phyloP scores from a whole-genome alignment of 208 protist genomes.

The Sergeia podlipaevii region DNA sequence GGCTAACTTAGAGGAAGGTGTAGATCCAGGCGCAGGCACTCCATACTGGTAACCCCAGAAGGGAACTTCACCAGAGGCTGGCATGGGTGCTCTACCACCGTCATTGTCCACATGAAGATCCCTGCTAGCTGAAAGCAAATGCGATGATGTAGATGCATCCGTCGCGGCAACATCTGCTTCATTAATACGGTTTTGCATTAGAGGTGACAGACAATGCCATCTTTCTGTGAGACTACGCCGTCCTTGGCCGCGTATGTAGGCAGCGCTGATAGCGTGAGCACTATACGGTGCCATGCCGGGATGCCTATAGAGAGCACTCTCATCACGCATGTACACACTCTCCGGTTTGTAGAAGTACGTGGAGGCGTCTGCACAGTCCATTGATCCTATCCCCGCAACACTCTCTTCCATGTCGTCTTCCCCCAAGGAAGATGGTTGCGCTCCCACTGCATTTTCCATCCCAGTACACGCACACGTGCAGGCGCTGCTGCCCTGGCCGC shows the following conservation, averaged over 20 bases:
- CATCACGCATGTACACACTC: conserved; percentile 14
- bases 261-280: background rate
- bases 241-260: conserved; percentile 13
- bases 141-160: background rate
- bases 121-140: background rate
- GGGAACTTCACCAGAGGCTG: too few relatives aligned
- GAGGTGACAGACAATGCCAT: background rate
- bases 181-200: background rate
- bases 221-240: background rate
- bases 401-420: background rate
- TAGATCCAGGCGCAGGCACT: too few relatives aligned
- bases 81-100: background rate
- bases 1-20: too few relatives aligned
- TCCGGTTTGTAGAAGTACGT: conserved; percentile 28
- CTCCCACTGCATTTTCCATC: too few relatives aligned
- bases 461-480: too few relatives aligned
- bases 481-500: background rate
- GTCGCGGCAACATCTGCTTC: background rate
- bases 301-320: conserved; percentile 28
- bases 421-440: background rate
- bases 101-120: background rate
- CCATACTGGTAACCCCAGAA: too few relatives aligned
- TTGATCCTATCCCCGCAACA: conserved; percentile 20
- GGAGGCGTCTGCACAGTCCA: conserved; percentile 55
- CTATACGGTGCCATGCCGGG: conserved; percentile 9